Evolutionary conservation across 1,284 basidiomycete genomes (phyloP).

Genomic region (Cutaneotrichosporon mucoides): DNA sequence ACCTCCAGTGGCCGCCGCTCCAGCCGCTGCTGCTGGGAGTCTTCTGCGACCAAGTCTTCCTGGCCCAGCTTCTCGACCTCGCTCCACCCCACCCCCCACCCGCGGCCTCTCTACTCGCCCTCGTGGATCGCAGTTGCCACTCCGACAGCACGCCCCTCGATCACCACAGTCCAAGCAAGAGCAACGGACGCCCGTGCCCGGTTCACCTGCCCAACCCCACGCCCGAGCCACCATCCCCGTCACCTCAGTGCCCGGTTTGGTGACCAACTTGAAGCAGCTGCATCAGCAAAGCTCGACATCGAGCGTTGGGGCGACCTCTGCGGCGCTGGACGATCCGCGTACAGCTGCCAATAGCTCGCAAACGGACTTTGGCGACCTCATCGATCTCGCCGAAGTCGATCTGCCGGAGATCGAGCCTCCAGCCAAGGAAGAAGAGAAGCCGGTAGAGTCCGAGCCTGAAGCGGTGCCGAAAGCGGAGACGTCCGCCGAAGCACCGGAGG

Average conservation of each 20-base stretch:
- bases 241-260: neutral
- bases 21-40: no score
- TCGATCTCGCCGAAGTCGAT: neutral
- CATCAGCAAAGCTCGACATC: neutral
- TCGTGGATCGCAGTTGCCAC: no score
- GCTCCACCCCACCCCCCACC: no score
- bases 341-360: neutral
- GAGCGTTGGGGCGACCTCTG: neutral
- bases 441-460: no score
- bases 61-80: no score
- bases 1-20: neutral
- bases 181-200: neutral
- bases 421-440: neutral
- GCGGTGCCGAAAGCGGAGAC: no score
- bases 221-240: neutral
- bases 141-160: no score
- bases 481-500: no score
- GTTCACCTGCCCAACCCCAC: neutral
- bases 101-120: no score
- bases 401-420: neutral
- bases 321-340: neutral
- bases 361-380: conserved; percentile 1
- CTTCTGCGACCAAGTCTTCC: no score
- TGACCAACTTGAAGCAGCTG: neutral
- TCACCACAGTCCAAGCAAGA: neutral